Evolutionary conservation across 805 yeast genomes (phyloP).

Genomic region (Cyberlindnera mycetangii): DNA sequence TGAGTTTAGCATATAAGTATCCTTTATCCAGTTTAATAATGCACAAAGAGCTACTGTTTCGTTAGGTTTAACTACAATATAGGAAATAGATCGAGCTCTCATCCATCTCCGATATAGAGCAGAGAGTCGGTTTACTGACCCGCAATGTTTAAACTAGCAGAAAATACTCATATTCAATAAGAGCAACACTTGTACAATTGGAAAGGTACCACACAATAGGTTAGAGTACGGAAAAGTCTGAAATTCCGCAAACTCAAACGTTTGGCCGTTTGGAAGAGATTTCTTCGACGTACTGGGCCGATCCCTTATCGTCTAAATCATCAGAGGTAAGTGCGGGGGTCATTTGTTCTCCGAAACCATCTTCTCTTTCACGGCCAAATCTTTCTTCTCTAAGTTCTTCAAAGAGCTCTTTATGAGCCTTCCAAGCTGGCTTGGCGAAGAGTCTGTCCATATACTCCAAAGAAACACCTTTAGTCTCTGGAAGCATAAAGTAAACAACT

Average conservation of each 20-base stretch:
- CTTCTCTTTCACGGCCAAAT: not conserved
- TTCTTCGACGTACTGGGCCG: conserved; percentile 3
- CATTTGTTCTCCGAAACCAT: conserved; percentile 1
- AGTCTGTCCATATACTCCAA: conserved; percentile 42
- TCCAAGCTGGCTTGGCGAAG: conserved; percentile 22
- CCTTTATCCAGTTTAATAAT: too few relatives aligned
- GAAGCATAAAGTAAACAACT: conserved; percentile 39
- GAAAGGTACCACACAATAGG: too few relatives aligned
- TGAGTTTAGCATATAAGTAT: too few relatives aligned
- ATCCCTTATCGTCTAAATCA: conserved; percentile 3
- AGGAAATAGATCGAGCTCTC: too few relatives aligned
- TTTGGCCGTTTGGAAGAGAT: not conserved
- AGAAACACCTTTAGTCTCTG: conserved; percentile 45
- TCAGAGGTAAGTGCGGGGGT: not conserved
- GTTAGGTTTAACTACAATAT: too few relatives aligned
- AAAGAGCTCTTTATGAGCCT: conserved; percentile 18
- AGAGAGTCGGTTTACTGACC: too few relatives aligned
- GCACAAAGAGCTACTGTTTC: too few relatives aligned
- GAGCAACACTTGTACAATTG: too few relatives aligned
- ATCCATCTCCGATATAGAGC: too few relatives aligned
- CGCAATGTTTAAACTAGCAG: too few relatives aligned
- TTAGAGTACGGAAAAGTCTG: too few relatives aligned
- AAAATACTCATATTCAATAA: too few relatives aligned
- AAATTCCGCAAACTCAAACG: not conserved
- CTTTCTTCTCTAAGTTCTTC: conserved; percentile 6